Conservation (phyloP, 2,329 filamentous ascomycete genomes). For the Neofusicoccum umdonicola region DNA sequence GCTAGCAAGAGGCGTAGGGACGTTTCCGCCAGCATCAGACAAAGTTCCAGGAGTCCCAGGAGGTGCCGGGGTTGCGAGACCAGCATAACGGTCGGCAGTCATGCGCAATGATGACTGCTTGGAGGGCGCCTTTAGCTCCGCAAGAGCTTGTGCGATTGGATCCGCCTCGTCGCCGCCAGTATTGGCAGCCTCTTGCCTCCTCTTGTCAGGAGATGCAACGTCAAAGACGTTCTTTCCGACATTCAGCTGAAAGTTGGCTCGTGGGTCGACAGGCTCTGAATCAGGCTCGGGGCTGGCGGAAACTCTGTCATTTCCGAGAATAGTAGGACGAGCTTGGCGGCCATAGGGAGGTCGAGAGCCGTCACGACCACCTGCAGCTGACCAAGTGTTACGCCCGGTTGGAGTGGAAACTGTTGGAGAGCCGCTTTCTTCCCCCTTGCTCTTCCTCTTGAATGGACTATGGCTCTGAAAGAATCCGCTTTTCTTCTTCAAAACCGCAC, state of each 20-base stretch:
- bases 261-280: slow-evolving; percentile 80
- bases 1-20: slow-evolving; percentile 28
- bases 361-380: slow-evolving; percentile 37
- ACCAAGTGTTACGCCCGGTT: slow-evolving; percentile 54
- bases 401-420: slow-evolving; percentile 42
- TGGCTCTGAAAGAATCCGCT: slow-evolving; percentile 92
- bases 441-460: slow-evolving; percentile 90
- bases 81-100: slow-evolving; percentile 93
- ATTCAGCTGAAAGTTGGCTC: slow-evolving; percentile 89
- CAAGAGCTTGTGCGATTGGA: slow-evolving; percentile 87
- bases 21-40: background rate
- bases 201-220: slow-evolving; percentile 71
- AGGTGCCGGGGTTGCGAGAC: slow-evolving; percentile 61
- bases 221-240: slow-evolving; percentile 95
- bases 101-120: slow-evolving; percentile 82
- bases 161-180: slow-evolving; percentile 61
- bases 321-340: slow-evolving; percentile 28
- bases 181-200: slow-evolving; percentile 39
- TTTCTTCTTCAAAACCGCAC: slow-evolving; percentile 62
- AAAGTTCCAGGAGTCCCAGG: background rate
- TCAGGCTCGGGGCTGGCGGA: slow-evolving; percentile 35
- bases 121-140: slow-evolving; percentile 82
- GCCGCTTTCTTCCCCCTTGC: slow-evolving; percentile 71
- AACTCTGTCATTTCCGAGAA: slow-evolving; percentile 25
- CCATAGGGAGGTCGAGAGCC: slow-evolving; percentile 41